These are phyloP conservation scores for Escovopsis weberi DNA, from an alignment of 2,329 filamentous ascomycete genomes.

Conservation along the genomic window DNA sequence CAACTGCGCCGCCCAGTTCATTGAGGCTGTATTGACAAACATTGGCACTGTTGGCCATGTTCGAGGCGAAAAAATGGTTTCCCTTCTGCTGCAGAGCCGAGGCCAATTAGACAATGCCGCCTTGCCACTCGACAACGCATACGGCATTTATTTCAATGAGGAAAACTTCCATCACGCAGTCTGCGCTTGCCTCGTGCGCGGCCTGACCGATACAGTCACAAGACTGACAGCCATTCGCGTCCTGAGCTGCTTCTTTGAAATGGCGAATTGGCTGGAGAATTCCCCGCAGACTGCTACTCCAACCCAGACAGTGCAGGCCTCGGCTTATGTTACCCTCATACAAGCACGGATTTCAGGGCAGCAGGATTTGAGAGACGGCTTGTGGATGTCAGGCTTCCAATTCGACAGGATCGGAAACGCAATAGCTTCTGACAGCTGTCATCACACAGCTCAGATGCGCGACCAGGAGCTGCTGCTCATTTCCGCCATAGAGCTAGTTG, in stretches of 20 bases:
- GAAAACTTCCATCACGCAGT: slow-evolving; percentile 56
- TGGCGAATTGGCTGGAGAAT: slow-evolving; percentile 14
- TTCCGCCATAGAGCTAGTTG: slow-evolving; percentile 48
- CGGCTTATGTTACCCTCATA: slow-evolving; percentile 47
- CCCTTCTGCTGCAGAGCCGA: slow-evolving; percentile 46
- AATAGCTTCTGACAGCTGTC: slow-evolving; percentile 12
- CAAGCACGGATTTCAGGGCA: slow-evolving; percentile 39
- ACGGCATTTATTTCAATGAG: slow-evolving; percentile 48
- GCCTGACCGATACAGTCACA: slow-evolving; percentile 47
- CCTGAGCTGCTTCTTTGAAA: slow-evolving; percentile 42
- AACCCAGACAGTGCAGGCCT: slow-evolving; percentile 17
- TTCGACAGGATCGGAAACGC: slow-evolving; percentile 19
- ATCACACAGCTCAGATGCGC: slow-evolving; percentile 29
- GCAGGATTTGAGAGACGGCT: slow-evolving; percentile 47
- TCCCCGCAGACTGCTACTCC: background rate
- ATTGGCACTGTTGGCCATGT: slow-evolving; percentile 47
- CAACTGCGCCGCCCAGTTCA: slow-evolving; percentile 49
- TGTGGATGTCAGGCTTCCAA: slow-evolving; percentile 45
- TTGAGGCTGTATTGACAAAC: slow-evolving; percentile 50
- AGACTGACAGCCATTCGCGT: slow-evolving; percentile 44
- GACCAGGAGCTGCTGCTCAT: slow-evolving; percentile 50
- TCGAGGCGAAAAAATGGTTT: slow-evolving; percentile 42
- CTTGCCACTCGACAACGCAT: slow-evolving; percentile 46
- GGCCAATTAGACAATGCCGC: slow-evolving; percentile 47
- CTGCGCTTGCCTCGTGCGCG: slow-evolving; percentile 48